Base-by-base conservation (phyloP, 306 rosid genomes). In the Fragaria vesca region DNA sequence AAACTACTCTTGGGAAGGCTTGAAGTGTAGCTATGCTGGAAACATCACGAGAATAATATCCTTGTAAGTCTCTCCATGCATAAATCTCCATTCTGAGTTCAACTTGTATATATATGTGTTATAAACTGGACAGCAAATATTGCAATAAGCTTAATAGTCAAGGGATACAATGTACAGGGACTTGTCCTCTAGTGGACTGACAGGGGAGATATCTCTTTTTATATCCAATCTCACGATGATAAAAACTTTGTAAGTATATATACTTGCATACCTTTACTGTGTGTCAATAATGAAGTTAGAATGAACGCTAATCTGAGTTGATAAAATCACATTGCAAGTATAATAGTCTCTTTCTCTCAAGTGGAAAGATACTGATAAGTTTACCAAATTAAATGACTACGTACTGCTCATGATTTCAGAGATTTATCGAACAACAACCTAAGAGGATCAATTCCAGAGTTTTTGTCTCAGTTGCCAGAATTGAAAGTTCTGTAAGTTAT, bases 1-100 rank as follows among this genome's bases (percentile, higher is more conserved):
- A 55, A 28, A 36, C 10, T 89, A 79, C 76, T 61, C 52, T 60
- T 89, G 89, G 93, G 74, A 78, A 45, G 91, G 91, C 51, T 73
- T 85, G 58, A 82, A 78, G 26, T 89, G 91, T 65, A 85, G 80
- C 65, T 48, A 46, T 69, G 57, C 71, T 77, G 76, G 15, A 45
- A 17, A 24, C 13, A 69, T 45, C 12, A 47, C 76, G 5, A 78
- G 81, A 78, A 62, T 60, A 58, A 70, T 16, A 9, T 61, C 60
- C 51, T 47, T 78, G 76, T 78, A 60, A 60, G 81, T 30, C 15
- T 74, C 32, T 54, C 61, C 61, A 71, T 78, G 2, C 71, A 83
- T 28, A 70, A 65, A 30, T 69, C 70, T 81, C 81, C 76, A 65
- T 6, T 66, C 18, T 32, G 2, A 48, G 13, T 17, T 45, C 17